These are phyloP conservation scores for Neofusicoccum ribis DNA, from an alignment of 2,329 filamentous ascomycete species.

Conservation along the genomic window DNA sequence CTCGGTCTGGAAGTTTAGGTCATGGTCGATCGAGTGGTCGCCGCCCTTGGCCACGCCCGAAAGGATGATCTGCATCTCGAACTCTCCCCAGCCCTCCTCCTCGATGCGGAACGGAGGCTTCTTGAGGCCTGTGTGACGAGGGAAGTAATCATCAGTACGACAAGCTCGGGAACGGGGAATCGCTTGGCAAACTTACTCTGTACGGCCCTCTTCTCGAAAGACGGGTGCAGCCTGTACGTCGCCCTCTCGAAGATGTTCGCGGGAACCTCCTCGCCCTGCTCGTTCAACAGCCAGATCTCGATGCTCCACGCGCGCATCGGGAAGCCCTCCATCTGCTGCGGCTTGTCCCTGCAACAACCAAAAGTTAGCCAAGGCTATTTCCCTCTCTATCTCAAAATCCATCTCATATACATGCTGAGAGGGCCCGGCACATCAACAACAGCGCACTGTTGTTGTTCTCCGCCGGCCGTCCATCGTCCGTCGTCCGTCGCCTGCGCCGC, in stretches of 20 bases:
- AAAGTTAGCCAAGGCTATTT: not conserved
- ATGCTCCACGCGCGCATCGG: conserved; percentile 94
- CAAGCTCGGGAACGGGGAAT: too few relatives aligned
- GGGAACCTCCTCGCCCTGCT: conserved; percentile 79
- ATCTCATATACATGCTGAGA: not conserved
- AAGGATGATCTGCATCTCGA: conserved; percentile 87
- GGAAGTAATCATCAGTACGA: too few relatives aligned
- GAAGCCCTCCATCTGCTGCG: conserved; percentile 79
- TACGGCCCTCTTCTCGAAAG: conserved; percentile 74
- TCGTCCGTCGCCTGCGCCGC: too few relatives aligned
- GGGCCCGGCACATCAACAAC: too few relatives aligned
- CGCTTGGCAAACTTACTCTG: conserved; percentile 65
- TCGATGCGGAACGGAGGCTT: conserved; percentile 84
- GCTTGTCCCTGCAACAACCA: conserved; percentile 63
- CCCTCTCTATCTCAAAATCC: not conserved
- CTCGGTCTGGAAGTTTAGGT: conserved; percentile 83
- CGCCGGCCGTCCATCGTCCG: not conserved
- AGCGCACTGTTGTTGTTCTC: not conserved
- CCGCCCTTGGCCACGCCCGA: conserved; percentile 81
- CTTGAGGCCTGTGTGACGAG: conserved; percentile 63
- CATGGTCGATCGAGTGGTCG: conserved; percentile 78
- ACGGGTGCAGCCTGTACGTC: conserved; percentile 89
- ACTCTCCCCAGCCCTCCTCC: conserved; percentile 98
- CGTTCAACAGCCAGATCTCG: conserved; percentile 79
- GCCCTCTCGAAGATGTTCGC: conserved; percentile 90